Conservation (phyloP, 208 protist genomes). For the Wallacemonas collosoma region DNA sequence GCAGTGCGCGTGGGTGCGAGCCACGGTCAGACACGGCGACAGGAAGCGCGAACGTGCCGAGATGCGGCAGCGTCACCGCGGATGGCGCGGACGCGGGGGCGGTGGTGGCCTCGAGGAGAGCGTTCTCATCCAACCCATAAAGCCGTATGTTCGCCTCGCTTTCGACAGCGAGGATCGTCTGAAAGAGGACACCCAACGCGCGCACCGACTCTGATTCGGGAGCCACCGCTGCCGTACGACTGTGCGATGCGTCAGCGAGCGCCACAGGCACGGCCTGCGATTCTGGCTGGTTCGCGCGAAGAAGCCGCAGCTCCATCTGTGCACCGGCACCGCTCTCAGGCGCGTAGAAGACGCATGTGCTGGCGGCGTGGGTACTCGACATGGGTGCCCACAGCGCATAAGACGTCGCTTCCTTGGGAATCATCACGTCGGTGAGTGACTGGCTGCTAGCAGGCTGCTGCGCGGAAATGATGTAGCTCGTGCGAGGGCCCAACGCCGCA, state of each 20-base stretch:
- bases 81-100: not conserved
- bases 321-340: conserved; percentile 14
- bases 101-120: not conserved
- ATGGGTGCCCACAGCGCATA: conserved; percentile 55
- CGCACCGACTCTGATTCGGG: not conserved
- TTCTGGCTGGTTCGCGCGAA: conserved; percentile 2
- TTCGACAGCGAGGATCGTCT: conserved; percentile 15
- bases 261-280: not conserved
- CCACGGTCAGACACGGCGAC: not conserved
- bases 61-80: conserved; percentile 5
- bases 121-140: not conserved
- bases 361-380: conserved; percentile 18
- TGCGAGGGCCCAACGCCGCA: conserved; percentile 41
- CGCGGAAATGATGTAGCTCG: conserved; percentile 33
- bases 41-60: not conserved
- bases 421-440: conserved; percentile 23
- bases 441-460: conserved; percentile 3
- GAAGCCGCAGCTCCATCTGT: conserved; percentile 10
- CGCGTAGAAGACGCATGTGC: conserved; percentile 19
- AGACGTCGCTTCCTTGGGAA: conserved; percentile 27
- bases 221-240: not conserved
- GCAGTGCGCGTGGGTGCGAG: not conserved
- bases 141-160: not conserved
- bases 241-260: not conserved
- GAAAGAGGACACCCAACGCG: conserved; percentile 2